These are phyloP conservation scores for Coemansia sp. DNA, from an alignment of 192 early-diverging fungal species.

Conservation along the genomic window DNA sequence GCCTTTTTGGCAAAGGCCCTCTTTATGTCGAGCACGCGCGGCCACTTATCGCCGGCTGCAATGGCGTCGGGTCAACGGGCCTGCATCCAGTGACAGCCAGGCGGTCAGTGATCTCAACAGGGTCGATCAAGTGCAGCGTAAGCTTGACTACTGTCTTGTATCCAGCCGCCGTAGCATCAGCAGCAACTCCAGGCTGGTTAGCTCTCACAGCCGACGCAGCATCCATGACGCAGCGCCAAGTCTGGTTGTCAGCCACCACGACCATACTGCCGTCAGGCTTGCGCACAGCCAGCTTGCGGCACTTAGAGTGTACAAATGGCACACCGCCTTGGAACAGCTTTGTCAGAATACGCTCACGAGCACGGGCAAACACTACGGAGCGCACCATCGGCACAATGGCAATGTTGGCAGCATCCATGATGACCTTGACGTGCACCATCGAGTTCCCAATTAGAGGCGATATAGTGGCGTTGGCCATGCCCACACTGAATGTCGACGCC, in stretches of 20 bases:
- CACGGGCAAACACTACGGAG: conserved; percentile 50
- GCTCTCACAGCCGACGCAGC: conserved; percentile 9
- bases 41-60: background rate
- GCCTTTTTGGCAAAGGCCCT: background rate
- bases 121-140: conserved; percentile 33
- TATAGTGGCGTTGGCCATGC: conserved; percentile 17
- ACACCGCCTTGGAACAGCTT: conserved; percentile 49
- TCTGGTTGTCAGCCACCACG: conserved; percentile 37
- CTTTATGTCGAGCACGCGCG: conserved; percentile 1
- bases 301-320: conserved; percentile 44
- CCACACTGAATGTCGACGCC: conserved; percentile 35
- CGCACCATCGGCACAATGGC: conserved; percentile 45
- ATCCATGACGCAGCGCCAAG: conserved; percentile 52
- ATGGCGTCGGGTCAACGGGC: background rate
- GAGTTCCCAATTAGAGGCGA: conserved; percentile 52
- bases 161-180: background rate
- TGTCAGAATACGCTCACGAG: conserved; percentile 52
- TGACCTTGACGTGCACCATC: conserved; percentile 51
- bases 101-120: conserved; percentile 1
- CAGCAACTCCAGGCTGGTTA: background rate
- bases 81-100: background rate
- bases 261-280: conserved; percentile 25
- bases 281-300: conserved; percentile 31
- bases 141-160: conserved; percentile 41
- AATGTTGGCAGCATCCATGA: conserved; percentile 30